phyloP scores from a whole-genome alignment of 352 stramenopile genomes.

The Globisporangium splendens region DNA sequence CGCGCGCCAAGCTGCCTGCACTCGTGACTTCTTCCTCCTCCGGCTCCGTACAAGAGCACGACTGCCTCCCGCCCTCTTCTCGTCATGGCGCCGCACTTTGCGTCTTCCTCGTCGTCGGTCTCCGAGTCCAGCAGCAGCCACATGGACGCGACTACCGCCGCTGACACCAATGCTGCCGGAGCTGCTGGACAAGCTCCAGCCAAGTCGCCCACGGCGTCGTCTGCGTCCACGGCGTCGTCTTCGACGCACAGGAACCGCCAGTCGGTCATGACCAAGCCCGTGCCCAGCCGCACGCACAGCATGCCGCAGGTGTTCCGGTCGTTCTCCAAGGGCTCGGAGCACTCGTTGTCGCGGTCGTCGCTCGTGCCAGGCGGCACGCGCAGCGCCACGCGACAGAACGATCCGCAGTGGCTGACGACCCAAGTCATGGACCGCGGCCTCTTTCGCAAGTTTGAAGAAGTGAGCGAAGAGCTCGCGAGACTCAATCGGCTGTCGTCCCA shows the following conservation, averaged over 20 bases:
- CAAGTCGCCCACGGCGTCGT: conserved; percentile 1
- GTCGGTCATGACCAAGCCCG: not conserved
- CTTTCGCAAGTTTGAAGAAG: conserved; percentile 54
- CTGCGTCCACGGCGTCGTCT: not conserved
- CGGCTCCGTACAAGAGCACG: no score
- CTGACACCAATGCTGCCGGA: no score
- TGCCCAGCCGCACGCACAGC: conserved; percentile 6
- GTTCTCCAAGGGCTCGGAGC: conserved; percentile 5
- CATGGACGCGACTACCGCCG: conserved; percentile 5
- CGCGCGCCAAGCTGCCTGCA: no score
- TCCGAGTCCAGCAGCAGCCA: not conserved
- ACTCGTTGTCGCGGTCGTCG: conserved; percentile 2
- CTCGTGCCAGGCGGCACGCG: conserved; percentile 3
- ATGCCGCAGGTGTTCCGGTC: conserved; percentile 15
- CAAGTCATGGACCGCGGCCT: conserved; percentile 46
- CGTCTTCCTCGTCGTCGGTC: conserved; percentile 10
- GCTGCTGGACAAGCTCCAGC: not conserved
- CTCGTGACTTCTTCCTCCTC: no score
- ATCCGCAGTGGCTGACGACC: conserved; percentile 5
- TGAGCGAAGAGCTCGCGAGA: conserved; percentile 41
- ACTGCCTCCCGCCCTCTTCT: not conserved
- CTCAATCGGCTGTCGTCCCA: conserved; percentile 33
- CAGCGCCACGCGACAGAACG: conserved; percentile 6
- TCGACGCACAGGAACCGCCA: not conserved
- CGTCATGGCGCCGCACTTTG: conserved; percentile 16